Evolutionary conservation across 257 asterid species (phyloP).

Genomic region (Solanum virginianum): DNA sequence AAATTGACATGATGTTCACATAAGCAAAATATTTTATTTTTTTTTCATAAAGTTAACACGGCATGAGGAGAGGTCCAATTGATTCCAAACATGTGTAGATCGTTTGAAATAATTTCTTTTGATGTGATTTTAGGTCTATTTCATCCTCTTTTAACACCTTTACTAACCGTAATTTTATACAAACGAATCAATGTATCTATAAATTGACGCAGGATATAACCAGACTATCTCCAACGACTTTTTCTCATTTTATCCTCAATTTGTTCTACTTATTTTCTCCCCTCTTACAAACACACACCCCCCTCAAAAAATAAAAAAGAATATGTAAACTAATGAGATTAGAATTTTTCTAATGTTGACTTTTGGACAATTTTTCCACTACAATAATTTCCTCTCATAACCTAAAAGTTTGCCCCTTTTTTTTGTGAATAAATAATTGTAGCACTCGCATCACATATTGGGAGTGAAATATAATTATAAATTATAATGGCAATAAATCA

Average conservation of each 20-base stretch:
- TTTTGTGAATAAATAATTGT: background rate
- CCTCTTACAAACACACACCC: background rate
- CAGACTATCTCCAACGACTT: background rate
- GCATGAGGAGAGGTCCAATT: background rate
- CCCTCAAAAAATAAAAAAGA: no score
- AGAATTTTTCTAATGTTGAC: background rate
- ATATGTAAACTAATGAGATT: background rate
- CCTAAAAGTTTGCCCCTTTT: background rate
- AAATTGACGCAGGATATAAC: background rate
- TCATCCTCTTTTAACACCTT: background rate
- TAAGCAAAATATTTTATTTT: no score
- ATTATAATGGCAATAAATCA: no score
- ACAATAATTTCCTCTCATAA: no score
- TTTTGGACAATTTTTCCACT: background rate
- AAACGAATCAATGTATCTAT: background rate
- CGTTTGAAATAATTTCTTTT: background rate
- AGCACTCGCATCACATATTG: background rate
- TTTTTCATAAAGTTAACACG: no score
- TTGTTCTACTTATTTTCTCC: background rate
- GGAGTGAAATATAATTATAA: no score
- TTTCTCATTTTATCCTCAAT: background rate
- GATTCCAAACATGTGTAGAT: background rate
- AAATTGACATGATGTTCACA: background rate
- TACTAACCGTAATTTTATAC: background rate
- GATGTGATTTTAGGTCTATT: background rate